Evolutionary conservation across 495 filamentous ascomycete genomes (phyloP).

Genomic region (Chlorociboria aeruginascens): DNA sequence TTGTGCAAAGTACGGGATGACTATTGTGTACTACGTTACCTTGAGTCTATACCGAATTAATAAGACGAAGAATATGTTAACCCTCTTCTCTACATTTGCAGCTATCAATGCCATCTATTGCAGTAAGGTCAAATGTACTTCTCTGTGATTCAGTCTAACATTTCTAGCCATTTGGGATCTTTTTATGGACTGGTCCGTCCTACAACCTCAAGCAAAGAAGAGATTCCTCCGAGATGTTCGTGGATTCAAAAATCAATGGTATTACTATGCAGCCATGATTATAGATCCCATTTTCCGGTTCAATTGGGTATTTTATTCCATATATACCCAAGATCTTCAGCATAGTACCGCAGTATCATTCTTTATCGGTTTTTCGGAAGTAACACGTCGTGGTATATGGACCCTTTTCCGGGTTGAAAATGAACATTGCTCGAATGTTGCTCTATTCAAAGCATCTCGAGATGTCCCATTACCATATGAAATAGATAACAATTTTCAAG

Average conservation of each 20-base stretch:
- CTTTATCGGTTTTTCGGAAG: conserved; percentile 61
- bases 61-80: conserved; percentile 33
- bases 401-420: conserved; percentile 90
- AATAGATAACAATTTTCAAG: conserved; percentile 23
- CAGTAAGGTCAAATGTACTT: conserved; percentile 37
- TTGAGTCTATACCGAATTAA: conserved; percentile 76
- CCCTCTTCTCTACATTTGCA: conserved; percentile 68
- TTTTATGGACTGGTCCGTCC: conserved; percentile 84
- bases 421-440: conserved; percentile 84
- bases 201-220: conserved; percentile 58
- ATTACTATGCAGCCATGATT: conserved; percentile 77
- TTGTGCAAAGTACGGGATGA: conserved; percentile 80
- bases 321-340: conserved; percentile 64
- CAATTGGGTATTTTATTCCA: conserved; percentile 90
- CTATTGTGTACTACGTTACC: conserved; percentile 64
- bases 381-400: conserved; percentile 78
- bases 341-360: conserved; percentile 73
- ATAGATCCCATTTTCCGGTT: conserved; percentile 84
- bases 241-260: conserved; percentile 60
- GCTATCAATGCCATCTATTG: conserved; percentile 71
- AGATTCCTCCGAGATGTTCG: conserved; percentile 62
- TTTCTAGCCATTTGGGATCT: conserved; percentile 72
- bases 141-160: conserved; percentile 1
- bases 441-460: conserved; percentile 67
- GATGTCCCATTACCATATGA: conserved; percentile 75